These are phyloP conservation scores for Botrytis cinerea DNA, from an alignment of 2,329 filamentous ascomycete genomes.

Conservation along the genomic window DNA sequence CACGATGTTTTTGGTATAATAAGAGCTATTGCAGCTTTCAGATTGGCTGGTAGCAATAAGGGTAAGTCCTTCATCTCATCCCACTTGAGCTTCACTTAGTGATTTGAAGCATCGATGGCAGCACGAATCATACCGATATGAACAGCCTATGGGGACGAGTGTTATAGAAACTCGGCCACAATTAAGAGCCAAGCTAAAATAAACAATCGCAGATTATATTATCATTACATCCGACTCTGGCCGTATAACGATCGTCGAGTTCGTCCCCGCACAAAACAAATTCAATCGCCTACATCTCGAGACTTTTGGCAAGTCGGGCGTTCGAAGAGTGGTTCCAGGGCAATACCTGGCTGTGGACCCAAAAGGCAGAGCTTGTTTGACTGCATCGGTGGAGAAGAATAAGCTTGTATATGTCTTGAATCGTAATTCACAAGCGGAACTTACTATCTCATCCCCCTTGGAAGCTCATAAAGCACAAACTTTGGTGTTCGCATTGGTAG, in stretches of 20 bases:
- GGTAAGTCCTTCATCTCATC: constrained; percentile 64
- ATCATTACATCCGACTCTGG: constrained; percentile 95
- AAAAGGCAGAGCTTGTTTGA: constrained; percentile 91
- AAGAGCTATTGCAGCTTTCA: constrained; percentile 81
- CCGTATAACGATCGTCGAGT: constrained; percentile 91
- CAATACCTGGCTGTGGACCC: constrained; percentile 96
- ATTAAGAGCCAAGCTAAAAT: constrained; percentile 37
- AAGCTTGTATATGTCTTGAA: constrained; percentile 99
- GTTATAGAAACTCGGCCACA: constrained; percentile 26
- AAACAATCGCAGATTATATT: constrained; percentile 73
- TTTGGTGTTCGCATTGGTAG: constrained; percentile 82
- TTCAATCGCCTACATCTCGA: constrained; percentile 92
- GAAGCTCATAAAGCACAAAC: constrained; percentile 95
- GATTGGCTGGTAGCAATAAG: constrained; percentile 91
- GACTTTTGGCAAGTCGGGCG: constrained; percentile 96
- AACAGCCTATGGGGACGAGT: constrained; percentile 32
- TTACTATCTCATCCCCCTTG: constrained; percentile 94
- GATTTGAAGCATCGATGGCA: constrained; percentile 65
- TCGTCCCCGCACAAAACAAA: constrained; percentile 79
- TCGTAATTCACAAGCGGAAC: constrained; percentile 87
- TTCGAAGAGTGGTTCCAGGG: constrained; percentile 89
- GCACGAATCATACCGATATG: constrained; percentile 43
- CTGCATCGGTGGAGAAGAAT: constrained; percentile 96
- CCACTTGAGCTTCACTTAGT: constrained; percentile 65
- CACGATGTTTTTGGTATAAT: constrained; percentile 98